These are phyloP conservation scores for Trichocomaceae sp. DNA, from an alignment of 2,329 filamentous ascomycete species.

Conservation along the genomic window DNA sequence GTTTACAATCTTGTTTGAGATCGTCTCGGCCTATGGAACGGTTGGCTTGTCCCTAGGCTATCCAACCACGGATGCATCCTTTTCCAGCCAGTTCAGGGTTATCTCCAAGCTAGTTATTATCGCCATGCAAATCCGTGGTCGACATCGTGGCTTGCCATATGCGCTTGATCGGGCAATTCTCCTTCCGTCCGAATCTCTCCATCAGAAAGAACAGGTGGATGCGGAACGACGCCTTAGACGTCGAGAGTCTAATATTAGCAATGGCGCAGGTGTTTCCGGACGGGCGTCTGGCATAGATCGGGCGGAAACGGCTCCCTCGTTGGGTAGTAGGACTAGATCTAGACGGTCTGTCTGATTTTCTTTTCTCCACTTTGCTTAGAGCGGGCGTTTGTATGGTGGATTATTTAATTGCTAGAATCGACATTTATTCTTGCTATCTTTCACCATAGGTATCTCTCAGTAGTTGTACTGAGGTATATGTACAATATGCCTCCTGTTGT, in stretches of 20 bases:
- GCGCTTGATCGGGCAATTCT: conserved; percentile 64
- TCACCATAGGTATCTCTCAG: too few relatives aligned
- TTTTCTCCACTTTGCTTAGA: neutral
- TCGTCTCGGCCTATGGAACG: conserved; percentile 87
- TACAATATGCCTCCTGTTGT: too few relatives aligned
- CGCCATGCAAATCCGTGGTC: conserved; percentile 60
- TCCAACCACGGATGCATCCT: conserved; percentile 65
- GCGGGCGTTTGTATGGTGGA: neutral
- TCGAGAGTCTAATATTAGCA: conserved; percentile 31
- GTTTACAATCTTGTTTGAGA: conserved; percentile 71
- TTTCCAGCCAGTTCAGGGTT: conserved; percentile 72
- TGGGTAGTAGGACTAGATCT: conserved; percentile 8
- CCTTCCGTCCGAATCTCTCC: conserved; percentile 58
- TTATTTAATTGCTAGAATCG: neutral
- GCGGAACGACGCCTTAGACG: conserved; percentile 41
- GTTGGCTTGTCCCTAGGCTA: conserved; percentile 88
- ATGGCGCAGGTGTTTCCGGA: conserved; percentile 14
- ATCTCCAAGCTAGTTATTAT: conserved; percentile 61
- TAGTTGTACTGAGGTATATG: too few relatives aligned
- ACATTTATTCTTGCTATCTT: neutral
- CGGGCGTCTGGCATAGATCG: conserved; percentile 8
- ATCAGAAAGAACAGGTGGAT: conserved; percentile 53
- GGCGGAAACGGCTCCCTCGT: conserved; percentile 3
- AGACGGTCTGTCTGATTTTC: neutral
- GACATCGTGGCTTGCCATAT: conserved; percentile 60